These are phyloP conservation scores for Trematosphaeria pertusa DNA, from an alignment of 2,329 filamentous ascomycete genomes.

Conservation along the genomic window DNA sequence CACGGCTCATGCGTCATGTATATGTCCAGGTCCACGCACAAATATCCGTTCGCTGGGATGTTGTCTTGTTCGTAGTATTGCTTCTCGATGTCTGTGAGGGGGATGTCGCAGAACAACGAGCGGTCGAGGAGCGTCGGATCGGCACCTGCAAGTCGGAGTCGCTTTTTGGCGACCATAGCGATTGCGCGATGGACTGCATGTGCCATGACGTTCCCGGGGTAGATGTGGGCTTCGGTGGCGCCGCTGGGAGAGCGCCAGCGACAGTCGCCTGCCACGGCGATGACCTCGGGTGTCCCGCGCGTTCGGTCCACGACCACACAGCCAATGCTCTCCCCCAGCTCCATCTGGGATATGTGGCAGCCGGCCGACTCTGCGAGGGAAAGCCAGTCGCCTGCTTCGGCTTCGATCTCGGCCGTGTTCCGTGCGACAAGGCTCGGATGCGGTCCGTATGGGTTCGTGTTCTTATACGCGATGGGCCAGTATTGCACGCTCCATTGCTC, in stretches of 20 bases:
- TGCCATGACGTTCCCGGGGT: constrained; percentile 75
- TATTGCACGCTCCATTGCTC: constrained; percentile 76
- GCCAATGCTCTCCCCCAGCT: constrained; percentile 73
- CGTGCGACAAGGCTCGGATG: constrained; percentile 77
- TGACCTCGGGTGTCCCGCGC: constrained; percentile 57
- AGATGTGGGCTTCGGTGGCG: constrained; percentile 31
- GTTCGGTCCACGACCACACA: constrained; percentile 74
- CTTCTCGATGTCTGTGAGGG: constrained; percentile 72
- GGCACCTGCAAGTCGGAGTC: constrained; percentile 48
- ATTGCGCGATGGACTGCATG: constrained; percentile 81
- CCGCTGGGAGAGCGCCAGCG: constrained; percentile 63
- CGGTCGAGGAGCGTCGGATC: constrained; percentile 34
- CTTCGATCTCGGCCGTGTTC: constrained; percentile 71
- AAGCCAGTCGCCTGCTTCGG: constrained; percentile 71
- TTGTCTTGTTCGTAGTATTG: constrained; percentile 66
- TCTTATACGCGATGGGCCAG: constrained; percentile 86
- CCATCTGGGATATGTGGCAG: constrained; percentile 61
- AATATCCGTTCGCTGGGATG: constrained; percentile 80
- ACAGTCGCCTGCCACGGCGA: constrained; percentile 79
- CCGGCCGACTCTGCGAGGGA: constrained; percentile 71
- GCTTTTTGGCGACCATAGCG: constrained; percentile 76
- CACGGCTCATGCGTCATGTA: constrained; percentile 97
- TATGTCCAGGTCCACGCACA: constrained; percentile 91
- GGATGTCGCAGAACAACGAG: constrained; percentile 69
- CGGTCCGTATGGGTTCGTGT: constrained; percentile 85